Base-by-base conservation (phyloP, 2,329 filamentous ascomycete genomes). In the Basipetospora sp. region DNA sequence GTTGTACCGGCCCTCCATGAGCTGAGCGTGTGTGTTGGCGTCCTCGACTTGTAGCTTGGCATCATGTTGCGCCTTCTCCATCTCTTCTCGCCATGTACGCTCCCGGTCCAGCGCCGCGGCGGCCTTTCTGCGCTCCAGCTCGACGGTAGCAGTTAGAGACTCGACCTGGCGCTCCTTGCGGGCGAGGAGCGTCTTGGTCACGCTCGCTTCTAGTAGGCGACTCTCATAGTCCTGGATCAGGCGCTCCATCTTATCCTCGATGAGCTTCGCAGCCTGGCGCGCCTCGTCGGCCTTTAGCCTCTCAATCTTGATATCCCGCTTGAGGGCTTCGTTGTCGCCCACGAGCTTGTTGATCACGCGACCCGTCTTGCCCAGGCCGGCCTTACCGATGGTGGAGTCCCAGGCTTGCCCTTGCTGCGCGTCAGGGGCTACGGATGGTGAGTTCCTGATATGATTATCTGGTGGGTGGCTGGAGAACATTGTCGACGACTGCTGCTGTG, bases 261-360 rank as follows among this genome's bases (percentile, higher is more conserved):
- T 61, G 44, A 82, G 64, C 43, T 72, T 74, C 9, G 78, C 69
- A 4, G 72, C 69, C 51, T 80, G 74, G 47, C 74, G 73, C n/a
- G 78, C 68, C 49, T 86, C 81, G 41, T 85, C 79, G 31, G 77
- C 68, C 32, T 69, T 68, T 39, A 79, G 53, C 15, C 65, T 64
- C 54, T 81, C 77, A 40, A 79, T 71, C 48, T 78, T 66, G 41
- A 82, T 64, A 44, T 88, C 81, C 37, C 81, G 71, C 48, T 81
- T 81, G 32, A 88, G 63, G 29, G 76, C 69, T 50, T 88, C 82
- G 47, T 86, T 86, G 52, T 88, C 82, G 38, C 77, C 77, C 51
- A 85, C 82, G 38, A 90, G 69, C 50, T 76, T 74, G 58, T 90
- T 84, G 55, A 90, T 88, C 37, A 85, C 80, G 25, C 79, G 67